Evolutionary conservation across 257 asterid genomes (phyloP).

Genomic region (Phtheirospermum japonicum): DNA sequence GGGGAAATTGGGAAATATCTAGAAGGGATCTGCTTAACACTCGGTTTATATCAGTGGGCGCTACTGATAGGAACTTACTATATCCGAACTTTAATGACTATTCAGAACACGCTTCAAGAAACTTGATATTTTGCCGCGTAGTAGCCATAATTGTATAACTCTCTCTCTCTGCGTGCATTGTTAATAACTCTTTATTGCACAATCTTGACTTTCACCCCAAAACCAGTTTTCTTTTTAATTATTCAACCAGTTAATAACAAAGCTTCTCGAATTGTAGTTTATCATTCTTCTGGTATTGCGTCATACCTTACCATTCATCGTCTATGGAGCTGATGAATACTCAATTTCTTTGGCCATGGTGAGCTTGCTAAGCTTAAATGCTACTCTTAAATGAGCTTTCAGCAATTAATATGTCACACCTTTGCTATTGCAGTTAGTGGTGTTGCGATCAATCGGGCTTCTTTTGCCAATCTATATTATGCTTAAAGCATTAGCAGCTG

Average conservation of each 20-base stretch:
- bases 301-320: conserved; percentile 49
- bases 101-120: conserved; percentile 44
- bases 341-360: conserved; percentile 47
- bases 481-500: conserved; percentile 45
- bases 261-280: conserved; percentile 48
- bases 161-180: no score
- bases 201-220: no score
- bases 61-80: conserved; percentile 34
- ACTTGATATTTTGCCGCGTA: conserved; percentile 63
- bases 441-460: conserved; percentile 52
- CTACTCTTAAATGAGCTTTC: not conserved
- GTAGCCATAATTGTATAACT: conserved; percentile 59
- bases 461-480: conserved; percentile 54
- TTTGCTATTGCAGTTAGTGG: conserved; percentile 42
- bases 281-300: conserved; percentile 61
- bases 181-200: no score
- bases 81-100: conserved; percentile 46
- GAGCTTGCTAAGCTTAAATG: conserved; percentile 20
- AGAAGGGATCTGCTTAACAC: conserved; percentile 46
- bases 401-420: not conserved
- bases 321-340: conserved; percentile 51
- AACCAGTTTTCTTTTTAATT: not conserved
- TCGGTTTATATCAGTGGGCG: conserved; percentile 43
- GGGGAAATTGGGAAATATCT: conserved; percentile 78
- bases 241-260: no score